Base-by-base conservation (phyloP, 805 yeast species). In the Saccharomycodes ludwigii region DNA sequence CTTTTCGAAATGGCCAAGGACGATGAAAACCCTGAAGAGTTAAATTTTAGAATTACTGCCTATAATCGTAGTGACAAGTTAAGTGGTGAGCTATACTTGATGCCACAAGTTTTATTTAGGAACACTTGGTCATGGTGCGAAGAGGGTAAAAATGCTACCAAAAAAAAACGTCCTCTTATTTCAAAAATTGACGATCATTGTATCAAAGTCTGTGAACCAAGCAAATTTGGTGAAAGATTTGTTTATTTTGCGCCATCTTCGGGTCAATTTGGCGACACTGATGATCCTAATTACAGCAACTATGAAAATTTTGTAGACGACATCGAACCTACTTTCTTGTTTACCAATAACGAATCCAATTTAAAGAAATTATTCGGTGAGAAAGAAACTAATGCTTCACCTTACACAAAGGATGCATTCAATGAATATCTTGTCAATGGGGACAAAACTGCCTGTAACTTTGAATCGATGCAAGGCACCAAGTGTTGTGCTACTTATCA, bases 41-140 rank as follows among this genome's bases (percentile, higher is more conserved):
- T 85, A 41, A 68, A 70, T 51, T 84, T 86, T 60, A 64, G 94
- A 48, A 66, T 85, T 41, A 85, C 95, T 8, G 95, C 94, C 25
- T 79, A 79, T 52, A 85, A 85, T 53, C 65, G 95, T 41, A 75
- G 91, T 23, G 71, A 71, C 34, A 27, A 29, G 17, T 73, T 79
- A 34, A 66, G 91, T 4, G 95, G 95, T n/a, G 93, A 94, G 2
- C 61, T 85, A 37, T 94, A 84, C 54, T 68, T 86, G 27, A 56
- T 81, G 38, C 96, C 96, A 7, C 95, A 85, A 42, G 58, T 82
- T 19, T 73, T 75, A 41, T 81, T 76, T 58, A 69, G 95, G 59
- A 85, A 85, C 58, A 81, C 91, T 11, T 85, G 96, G 96, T 61
- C 78, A n/a, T 85, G 95, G 95, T 83, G 86, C 28, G 59, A 66